phyloP scores from a whole-genome alignment of 768 basidiomycete genomes.

The Mycena venus region DNA sequence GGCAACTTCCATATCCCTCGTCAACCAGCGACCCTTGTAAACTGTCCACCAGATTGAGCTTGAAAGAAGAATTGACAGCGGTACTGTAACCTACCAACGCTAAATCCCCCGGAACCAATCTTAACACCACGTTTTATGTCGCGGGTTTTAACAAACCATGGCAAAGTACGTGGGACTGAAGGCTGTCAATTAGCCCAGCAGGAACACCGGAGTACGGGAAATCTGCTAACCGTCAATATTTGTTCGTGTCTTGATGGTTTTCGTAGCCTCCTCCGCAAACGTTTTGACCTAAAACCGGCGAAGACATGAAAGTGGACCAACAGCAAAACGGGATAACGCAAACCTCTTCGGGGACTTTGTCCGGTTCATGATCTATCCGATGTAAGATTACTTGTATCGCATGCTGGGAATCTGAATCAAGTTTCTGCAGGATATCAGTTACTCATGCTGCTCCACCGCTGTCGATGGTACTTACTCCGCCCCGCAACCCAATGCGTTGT shows the following conservation, averaged over 20 bases:
- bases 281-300: neutral
- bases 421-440: neutral
- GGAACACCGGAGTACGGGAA: neutral
- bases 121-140: slow-evolving; percentile 4
- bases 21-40: neutral
- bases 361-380: slow-evolving; percentile 4
- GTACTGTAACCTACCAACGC: neutral
- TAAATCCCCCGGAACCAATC: slow-evolving; percentile 6
- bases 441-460: neutral
- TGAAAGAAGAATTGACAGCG: neutral
- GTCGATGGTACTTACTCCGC: neutral
- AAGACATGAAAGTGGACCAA: neutral
- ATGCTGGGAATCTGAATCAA: neutral
- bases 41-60: neutral
- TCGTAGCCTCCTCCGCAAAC: slow-evolving; percentile 2
- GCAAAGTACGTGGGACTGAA: neutral
- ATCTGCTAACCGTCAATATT: neutral
- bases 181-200: neutral
- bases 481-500: neutral
- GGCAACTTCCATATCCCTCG: slow-evolving; percentile 6
- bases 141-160: slow-evolving; percentile 7
- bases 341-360: slow-evolving; percentile 7
- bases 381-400: slow-evolving; percentile 2
- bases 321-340: neutral
- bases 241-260: slow-evolving; percentile 2